Base-by-base conservation (phyloP, 2,329 filamentous ascomycete genomes). In the Aureobasidium leucospermi region DNA sequence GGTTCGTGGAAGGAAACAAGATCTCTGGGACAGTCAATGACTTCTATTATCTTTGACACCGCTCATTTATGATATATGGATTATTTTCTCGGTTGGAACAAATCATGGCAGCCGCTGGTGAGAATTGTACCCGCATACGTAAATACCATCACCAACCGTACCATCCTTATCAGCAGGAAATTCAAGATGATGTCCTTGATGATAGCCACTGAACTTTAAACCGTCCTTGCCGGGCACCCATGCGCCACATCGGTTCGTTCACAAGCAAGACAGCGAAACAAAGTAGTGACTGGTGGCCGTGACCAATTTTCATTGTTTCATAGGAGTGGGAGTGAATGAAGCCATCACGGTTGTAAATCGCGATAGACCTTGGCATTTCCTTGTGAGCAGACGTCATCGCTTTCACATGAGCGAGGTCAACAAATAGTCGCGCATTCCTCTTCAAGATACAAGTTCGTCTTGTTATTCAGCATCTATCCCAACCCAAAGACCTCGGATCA, bases 401-500 rank as follows among this genome's bases (percentile, higher is more conserved):
- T 55, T 55, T 55, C 51, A 55, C 52, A 56, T 45, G 52, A 36
- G 13, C 43, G 16, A 47, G 43, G 34, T 41, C 43, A 41, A 58
- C 55, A 47, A 58, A 58, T 48, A 58, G 43, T 48, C 42, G 32
- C 42, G 43, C 55, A 58, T 58, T 58, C 55, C 55, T 58, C 42
- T 41, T 46, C 31, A 8, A 23, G 23, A 23, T 23, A 23, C 23
- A 23, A 23, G 8, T n/a, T 42, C 28, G 7, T 7, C 15, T 32
- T 23, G 23, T 23, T 23, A n/a, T 7, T 6, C 39, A 13, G 6
- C 4, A 15, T 23, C 23, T 23, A 23, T 23, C 23, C 23, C 23
- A 23, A 23, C 23, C 23, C 23, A 23, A 23, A 23, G 23, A 23
- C 23, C 23, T 23, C 23, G 23, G 23, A 23, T 29, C 2, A 23